Evolutionary conservation across 257 asterid species (phyloP), one percentile per base, ranked within the genome.

Genomic region (Osmanthus fragrans): DNA sequence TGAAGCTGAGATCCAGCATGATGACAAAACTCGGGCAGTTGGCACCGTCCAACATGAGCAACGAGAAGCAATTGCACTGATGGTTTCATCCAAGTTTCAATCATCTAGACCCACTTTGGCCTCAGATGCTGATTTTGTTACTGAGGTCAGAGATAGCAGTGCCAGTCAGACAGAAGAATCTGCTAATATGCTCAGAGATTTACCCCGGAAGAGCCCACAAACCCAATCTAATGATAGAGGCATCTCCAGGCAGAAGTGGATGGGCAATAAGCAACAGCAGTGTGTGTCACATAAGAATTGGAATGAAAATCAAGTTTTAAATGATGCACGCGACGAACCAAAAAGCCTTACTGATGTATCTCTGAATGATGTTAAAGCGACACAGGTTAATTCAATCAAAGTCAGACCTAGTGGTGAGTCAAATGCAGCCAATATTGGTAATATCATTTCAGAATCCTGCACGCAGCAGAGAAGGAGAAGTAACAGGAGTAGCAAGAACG

Each of bases 401-500:
- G 72, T 79, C 39, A 77, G 78, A 72, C 80, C 58, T 42, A 81
- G 75, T 69, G 77, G 54, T 63, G 91, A 82, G 72, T 72, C 92
- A 70, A 71, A 75, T 81, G 58, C 82, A 79, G 78, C 58, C 8
- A 84, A 85, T 81, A 40, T 73, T 33, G 66, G 87, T 75, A 80
- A 58, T 64, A 75, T 75, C 58, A 82, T 54, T 63, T 83, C 72
- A 10, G 95, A 84, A 76, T 84, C 90, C 36, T 71, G 91, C 2
- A 72, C 69, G 25, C 92, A 81, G 72, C 94, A 82, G 77, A 93
- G 84, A 90, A 93, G 84, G 91, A 92, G 80, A 88, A 84, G 32
- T 60, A 87, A 81, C 82, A 83, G 86, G 88, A 80, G 40, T 82
- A 72, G 80, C 79, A 96, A 88, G 86, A 84, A 77, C 78, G 92